Evolutionary conservation across 805 yeast genomes (phyloP).

Genomic region (Brettanomyces naardenensis): DNA sequence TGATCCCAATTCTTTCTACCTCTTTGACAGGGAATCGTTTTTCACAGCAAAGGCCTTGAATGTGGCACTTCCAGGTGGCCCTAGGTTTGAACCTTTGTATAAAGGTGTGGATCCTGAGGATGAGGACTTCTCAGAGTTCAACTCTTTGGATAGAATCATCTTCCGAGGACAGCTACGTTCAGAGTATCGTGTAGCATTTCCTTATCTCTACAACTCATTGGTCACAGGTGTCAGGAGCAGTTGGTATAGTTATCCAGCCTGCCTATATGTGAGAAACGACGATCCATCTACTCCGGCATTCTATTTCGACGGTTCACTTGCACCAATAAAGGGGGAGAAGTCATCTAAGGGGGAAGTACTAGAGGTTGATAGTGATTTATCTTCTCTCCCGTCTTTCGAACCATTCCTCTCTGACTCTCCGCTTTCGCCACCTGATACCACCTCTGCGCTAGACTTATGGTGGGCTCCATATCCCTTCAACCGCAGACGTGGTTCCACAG

Average conservation of each 20-base stretch:
- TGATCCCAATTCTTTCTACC: conserved; percentile 55
- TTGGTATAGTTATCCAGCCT: conserved; percentile 57
- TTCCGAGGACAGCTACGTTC: conserved; percentile 70
- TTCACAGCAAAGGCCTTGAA: conserved; percentile 88
- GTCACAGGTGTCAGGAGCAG: conserved; percentile 57
- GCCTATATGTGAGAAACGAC: conserved; percentile 39
- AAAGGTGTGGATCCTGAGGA: conserved; percentile 53
- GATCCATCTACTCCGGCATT: conserved; percentile 50
- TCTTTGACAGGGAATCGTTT: conserved; percentile 74
- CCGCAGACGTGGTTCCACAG: conserved; percentile 59
- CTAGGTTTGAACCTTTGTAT: conserved; percentile 83
- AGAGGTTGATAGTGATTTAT: conserved; percentile 14
- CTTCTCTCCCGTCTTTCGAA: conserved; percentile 15
- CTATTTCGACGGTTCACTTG: conserved; percentile 41
- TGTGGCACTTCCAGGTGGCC: conserved; percentile 89
- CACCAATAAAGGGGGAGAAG: conserved; percentile 38
- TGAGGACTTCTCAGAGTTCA: conserved; percentile 85
- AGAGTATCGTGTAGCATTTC: conserved; percentile 82
- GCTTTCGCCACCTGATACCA: conserved; percentile 38
- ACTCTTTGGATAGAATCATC: conserved; percentile 79
- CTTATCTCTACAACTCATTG: conserved; percentile 72
- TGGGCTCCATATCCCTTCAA: conserved; percentile 86
- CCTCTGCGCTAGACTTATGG: conserved; percentile 59
- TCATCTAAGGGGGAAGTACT: conserved; percentile 11
- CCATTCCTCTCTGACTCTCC: conserved; percentile 46